Conservation (phyloP, 1,284 basidiomycete genomes). For the Rhodotorula sp. region DNA sequence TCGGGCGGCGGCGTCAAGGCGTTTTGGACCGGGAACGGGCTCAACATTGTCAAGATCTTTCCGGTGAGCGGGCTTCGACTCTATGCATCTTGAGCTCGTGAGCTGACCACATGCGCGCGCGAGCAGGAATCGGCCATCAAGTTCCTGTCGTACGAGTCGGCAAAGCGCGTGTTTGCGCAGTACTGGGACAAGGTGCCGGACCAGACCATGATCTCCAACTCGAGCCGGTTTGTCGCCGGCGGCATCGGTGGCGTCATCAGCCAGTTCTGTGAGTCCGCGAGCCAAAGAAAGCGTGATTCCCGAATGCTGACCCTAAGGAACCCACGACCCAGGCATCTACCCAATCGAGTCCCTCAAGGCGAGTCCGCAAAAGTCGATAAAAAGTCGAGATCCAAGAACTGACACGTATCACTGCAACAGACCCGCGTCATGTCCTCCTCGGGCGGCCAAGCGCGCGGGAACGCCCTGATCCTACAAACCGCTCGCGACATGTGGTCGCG, state of each 20-base stretch:
- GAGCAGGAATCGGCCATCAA: constrained; percentile 89
- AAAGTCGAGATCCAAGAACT: constrained; percentile 60
- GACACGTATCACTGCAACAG: constrained; percentile 81
- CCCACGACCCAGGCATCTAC: constrained; percentile 66
- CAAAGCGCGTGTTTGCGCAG: constrained; percentile 89
- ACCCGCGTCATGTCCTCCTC: constrained; percentile 46
- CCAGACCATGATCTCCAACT: constrained; percentile 81
- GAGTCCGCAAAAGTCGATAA: background rate
- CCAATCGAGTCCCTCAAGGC: constrained; percentile 81
- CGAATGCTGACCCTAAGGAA: no score
- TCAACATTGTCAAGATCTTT: constrained; percentile 84
- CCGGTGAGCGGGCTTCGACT: constrained; percentile 54
- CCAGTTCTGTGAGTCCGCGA: constrained; percentile 63
- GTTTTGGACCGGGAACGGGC: constrained; percentile 79
- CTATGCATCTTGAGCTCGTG: background rate
- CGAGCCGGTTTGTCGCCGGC: constrained; percentile 89
- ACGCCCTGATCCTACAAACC: constrained; percentile 54
- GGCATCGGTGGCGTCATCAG: constrained; percentile 92
- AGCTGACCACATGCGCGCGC: background rate
- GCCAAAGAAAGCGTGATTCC: background rate
- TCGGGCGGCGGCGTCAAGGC: constrained; percentile 80
- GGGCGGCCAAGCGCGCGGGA: constrained; percentile 31
- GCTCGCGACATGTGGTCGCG: constrained; percentile 66
- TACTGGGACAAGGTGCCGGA: constrained; percentile 91
- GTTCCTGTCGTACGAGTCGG: constrained; percentile 92